These are phyloP conservation scores for Paxillus rubicundulus DNA, from an alignment of 768 basidiomycete genomes.

Conservation along the genomic window DNA sequence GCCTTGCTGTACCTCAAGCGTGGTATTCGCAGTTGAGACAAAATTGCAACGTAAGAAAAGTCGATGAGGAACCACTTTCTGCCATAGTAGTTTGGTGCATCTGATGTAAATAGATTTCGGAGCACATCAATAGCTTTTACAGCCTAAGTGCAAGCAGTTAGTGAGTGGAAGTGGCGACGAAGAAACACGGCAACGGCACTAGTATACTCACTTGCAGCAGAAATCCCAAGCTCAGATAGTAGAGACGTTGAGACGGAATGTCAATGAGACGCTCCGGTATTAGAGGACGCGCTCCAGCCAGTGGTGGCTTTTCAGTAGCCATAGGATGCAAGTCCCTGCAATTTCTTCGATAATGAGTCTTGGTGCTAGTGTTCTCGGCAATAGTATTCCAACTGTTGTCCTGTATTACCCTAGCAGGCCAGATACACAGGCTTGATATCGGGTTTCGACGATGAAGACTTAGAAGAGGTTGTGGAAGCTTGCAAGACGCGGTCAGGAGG, in stretches of 20 bases:
- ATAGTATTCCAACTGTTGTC: not conserved
- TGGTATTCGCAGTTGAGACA: slow-evolving; percentile 70
- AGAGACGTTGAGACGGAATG: slow-evolving; percentile 76
- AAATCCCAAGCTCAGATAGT: slow-evolving; percentile 71
- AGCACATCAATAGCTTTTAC: slow-evolving; percentile 74
- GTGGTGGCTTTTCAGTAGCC: slow-evolving; percentile 7
- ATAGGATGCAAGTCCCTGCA: slow-evolving; percentile 1
- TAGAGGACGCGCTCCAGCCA: slow-evolving; percentile 40
- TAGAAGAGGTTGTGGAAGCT: not conserved
- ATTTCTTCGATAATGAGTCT: not conserved
- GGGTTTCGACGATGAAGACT: not conserved
- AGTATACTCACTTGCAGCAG: slow-evolving; percentile 64
- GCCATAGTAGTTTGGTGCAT: slow-evolving; percentile 42
- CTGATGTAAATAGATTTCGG: slow-evolving; percentile 47
- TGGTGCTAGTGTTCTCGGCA: not conserved
- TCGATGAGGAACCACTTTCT: slow-evolving; percentile 75
- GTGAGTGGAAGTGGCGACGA: not conserved
- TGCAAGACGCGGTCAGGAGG: not conserved
- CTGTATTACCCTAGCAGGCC: not conserved
- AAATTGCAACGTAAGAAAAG: slow-evolving; percentile 53
- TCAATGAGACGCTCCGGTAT: slow-evolving; percentile 75
- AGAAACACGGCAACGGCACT: not conserved
- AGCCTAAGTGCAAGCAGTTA: slow-evolving; percentile 44
- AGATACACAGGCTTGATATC: not conserved
- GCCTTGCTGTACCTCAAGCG: slow-evolving; percentile 66